Evolutionary conservation across 768 basidiomycete genomes (phyloP).

Genomic region (Pholiota molesta): DNA sequence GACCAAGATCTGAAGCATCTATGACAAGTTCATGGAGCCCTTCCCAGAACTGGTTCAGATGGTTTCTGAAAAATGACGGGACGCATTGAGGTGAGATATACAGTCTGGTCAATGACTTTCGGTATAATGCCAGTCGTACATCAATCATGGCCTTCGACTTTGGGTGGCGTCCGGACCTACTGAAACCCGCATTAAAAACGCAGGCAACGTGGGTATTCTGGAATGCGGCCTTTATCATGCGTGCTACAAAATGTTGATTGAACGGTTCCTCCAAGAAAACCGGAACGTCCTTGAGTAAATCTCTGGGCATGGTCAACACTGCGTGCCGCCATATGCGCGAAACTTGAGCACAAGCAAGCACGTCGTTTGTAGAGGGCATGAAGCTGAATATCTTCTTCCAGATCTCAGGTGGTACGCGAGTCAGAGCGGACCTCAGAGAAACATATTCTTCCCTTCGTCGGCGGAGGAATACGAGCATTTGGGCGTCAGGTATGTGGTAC

Average conservation of each 20-base stretch:
- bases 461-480: not conserved
- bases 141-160: not conserved
- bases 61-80: not conserved
- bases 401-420: not conserved
- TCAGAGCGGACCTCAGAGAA: not conserved
- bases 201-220: not conserved
- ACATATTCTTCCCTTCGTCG: not conserved
- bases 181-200: not conserved
- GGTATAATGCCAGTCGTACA: not conserved
- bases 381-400: not conserved
- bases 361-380: not conserved
- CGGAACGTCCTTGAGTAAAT: not conserved
- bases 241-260: not conserved
- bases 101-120: not conserved
- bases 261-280: not conserved
- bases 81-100: not conserved
- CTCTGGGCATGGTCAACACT: not conserved
- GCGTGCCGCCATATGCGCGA: constrained; percentile 1
- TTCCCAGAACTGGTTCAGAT: not conserved
- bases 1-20: not conserved
- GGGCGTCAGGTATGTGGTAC: not conserved
- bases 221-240: not conserved
- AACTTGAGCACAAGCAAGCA: not conserved
- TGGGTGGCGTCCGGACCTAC: too few species aligned
- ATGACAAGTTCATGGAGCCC: constrained; percentile 4